phyloP scores from a whole-genome alignment of 345 rosid species.

The Arabidopsis suecica region DNA sequence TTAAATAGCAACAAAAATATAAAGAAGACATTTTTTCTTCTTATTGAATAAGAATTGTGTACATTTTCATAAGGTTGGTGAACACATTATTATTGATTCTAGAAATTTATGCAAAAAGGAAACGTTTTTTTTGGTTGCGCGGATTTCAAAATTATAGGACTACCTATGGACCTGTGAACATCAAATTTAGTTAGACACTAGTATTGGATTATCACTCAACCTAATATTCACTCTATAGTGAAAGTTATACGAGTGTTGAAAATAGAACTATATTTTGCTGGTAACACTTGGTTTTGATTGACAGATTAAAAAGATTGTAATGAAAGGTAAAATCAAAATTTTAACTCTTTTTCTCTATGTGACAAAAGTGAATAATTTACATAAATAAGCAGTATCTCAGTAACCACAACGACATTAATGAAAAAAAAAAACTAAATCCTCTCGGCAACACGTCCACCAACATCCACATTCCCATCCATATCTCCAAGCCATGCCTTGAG shows the following conservation, averaged over 20 bases:
- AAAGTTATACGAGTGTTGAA: background rate
- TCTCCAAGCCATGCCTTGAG: constrained; percentile 81
- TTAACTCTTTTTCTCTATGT: background rate
- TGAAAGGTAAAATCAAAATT: background rate
- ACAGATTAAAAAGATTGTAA: background rate
- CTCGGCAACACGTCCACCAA: constrained; percentile 32
- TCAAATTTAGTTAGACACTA: too few relatives aligned
- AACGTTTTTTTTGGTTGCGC: too few relatives aligned
- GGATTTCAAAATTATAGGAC: too few relatives aligned
- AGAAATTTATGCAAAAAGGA: too few relatives aligned
- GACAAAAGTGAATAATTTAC: background rate
- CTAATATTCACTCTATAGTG: background rate
- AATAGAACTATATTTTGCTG: background rate
- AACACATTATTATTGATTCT: too few relatives aligned
- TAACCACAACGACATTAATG: background rate
- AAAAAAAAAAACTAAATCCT: constrained; percentile 16
- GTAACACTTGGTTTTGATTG: background rate
- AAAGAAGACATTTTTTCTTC: too few relatives aligned
- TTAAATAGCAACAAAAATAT: too few relatives aligned
- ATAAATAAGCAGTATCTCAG: background rate
- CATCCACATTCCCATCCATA: constrained; percentile 44
- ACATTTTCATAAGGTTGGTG: too few relatives aligned
- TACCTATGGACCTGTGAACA: too few relatives aligned
- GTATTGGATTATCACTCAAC: background rate
- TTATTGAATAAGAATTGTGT: too few relatives aligned